Evolutionary conservation across 495 filamentous ascomycete genomes (phyloP).

Genomic region (Thermochaetoides thermophila): DNA sequence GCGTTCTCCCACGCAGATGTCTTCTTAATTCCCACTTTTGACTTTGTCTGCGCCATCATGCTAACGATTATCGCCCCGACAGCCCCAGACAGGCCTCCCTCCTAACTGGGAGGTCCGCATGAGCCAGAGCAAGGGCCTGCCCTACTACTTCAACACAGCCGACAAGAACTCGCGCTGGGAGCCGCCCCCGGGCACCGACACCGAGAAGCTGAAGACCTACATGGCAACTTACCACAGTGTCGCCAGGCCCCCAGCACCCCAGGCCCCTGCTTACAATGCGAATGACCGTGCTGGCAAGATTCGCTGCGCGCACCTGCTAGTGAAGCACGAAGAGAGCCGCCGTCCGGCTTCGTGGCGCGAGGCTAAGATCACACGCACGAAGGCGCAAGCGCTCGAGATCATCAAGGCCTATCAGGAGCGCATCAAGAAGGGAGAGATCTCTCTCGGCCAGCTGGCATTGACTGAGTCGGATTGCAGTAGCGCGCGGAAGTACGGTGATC

Average conservation of each 20-base stretch:
- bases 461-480: conserved; percentile 92
- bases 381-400: conserved; percentile 70
- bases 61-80: no score
- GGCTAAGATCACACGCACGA: conserved; percentile 70
- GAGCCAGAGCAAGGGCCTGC: conserved; percentile 92
- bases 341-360: conserved; percentile 82
- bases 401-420: conserved; percentile 55
- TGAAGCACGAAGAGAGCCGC: conserved; percentile 81
- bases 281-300: conserved; percentile 61
- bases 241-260: conserved; percentile 9
- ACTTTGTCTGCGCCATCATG: no score
- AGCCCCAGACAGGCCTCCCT: conserved; percentile 65
- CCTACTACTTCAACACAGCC: conserved; percentile 86
- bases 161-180: conserved; percentile 88
- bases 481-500: conserved; percentile 81
- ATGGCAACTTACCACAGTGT: conserved; percentile 68
- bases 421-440: conserved; percentile 52
- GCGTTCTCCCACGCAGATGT: no score
- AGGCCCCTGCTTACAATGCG: conserved; percentile 18
- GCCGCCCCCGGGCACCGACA: conserved; percentile 71
- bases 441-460: conserved; percentile 65
- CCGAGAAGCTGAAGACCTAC: conserved; percentile 78
- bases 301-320: conserved; percentile 73
- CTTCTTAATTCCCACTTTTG: no score
- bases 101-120: conserved; percentile 84